Evolutionary conservation across 257 asterid genomes (phyloP).

Genomic region (Striga asiatica): DNA sequence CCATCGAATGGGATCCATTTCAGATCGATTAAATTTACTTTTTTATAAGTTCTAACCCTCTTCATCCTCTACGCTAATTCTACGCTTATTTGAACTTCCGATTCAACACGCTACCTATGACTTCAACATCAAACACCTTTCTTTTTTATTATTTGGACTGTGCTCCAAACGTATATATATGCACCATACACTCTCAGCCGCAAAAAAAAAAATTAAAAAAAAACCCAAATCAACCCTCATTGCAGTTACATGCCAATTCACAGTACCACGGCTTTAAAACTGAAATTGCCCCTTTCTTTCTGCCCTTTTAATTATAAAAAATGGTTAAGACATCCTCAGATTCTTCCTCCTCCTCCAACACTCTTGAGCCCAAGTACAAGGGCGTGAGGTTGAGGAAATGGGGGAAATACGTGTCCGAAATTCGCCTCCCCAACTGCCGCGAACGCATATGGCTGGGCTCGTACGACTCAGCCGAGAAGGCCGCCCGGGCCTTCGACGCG

Average conservation of each 20-base stretch:
- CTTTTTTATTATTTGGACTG: constrained; percentile 10
- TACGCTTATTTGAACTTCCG: constrained; percentile 37
- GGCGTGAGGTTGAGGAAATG: constrained; percentile 55
- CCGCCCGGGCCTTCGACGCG: constrained; percentile 56
- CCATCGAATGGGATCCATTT: too few relatives aligned
- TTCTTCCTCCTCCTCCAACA: neutral
- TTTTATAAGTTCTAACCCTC: too few relatives aligned
- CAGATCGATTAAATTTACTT: too few relatives aligned
- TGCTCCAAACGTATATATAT: constrained; percentile 9
- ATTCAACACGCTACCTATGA: constrained; percentile 43
- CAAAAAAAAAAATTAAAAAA: too few relatives aligned
- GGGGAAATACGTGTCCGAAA: constrained; percentile 66
- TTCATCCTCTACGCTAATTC: constrained; percentile 25
- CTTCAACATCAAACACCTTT: neutral
- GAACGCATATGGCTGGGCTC: constrained; percentile 67
- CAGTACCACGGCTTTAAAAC: neutral
- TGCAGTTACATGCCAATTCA: constrained; percentile 11
- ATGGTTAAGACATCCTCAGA: neutral
- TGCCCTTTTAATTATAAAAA: too few relatives aligned
- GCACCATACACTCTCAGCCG: constrained; percentile 15
- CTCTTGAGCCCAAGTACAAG: constrained; percentile 28
- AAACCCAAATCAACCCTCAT: neutral
- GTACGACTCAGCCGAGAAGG: constrained; percentile 46
- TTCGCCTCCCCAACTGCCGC: constrained; percentile 53
- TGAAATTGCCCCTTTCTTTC: too few relatives aligned